phyloP scores from a whole-genome alignment of 768 basidiomycete species.

The Sistotremastrum niveocremeum region DNA sequence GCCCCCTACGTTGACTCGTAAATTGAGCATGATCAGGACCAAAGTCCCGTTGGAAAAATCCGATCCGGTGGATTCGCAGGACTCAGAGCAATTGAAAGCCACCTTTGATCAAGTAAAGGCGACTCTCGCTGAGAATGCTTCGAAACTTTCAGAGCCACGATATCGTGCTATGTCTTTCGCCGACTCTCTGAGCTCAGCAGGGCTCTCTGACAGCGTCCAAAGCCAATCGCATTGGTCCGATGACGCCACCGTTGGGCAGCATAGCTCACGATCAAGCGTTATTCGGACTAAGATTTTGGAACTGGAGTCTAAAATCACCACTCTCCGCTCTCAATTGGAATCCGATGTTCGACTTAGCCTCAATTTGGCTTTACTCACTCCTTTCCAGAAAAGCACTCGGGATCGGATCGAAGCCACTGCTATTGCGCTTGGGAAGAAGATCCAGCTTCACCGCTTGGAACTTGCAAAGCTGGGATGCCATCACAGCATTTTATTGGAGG shows the following conservation, averaged over 20 bases:
- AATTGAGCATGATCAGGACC: constrained; percentile 16
- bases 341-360: constrained; percentile 58
- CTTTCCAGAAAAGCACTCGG: constrained; percentile 76
- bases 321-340: constrained; percentile 46
- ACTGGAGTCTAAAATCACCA: constrained; percentile 44
- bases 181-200: too few species aligned
- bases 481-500: constrained; percentile 57
- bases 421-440: constrained; percentile 45
- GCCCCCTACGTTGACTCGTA: constrained; percentile 38
- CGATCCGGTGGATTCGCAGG: constrained; percentile 3
- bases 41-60: constrained; percentile 4
- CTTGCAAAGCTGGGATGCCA: constrained; percentile 62
- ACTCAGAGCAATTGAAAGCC: constrained; percentile 54
- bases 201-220: not conserved
- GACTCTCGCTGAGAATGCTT: constrained; percentile 38
- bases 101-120: constrained; percentile 84
- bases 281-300: constrained; percentile 50
- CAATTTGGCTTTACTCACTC: constrained; percentile 74
- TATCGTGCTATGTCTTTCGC: too few species aligned
- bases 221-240: constrained; percentile 1
- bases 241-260: constrained; percentile 12
- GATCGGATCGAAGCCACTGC: constrained; percentile 55
- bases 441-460: constrained; percentile 60
- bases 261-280: constrained; percentile 42
- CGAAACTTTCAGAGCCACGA: too few species aligned